These are phyloP conservation scores for Coemansia sp. DNA, from an alignment of 192 early-diverging fungal genomes.

Conservation along the genomic window DNA sequence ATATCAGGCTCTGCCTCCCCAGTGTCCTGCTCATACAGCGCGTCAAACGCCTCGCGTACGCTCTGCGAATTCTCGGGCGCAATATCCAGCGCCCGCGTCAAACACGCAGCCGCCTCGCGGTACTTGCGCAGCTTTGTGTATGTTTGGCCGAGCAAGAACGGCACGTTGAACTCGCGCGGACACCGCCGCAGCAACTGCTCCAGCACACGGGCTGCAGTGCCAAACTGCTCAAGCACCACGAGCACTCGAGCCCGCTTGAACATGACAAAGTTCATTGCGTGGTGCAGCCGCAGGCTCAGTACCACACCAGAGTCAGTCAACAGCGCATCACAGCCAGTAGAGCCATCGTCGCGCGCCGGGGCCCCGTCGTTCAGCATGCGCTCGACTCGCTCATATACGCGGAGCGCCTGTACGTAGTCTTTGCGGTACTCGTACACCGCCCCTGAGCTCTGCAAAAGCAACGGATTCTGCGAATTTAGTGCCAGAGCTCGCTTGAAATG, in stretches of 20 bases:
- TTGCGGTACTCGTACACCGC: constrained; percentile 65
- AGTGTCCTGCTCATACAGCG: constrained; percentile 40
- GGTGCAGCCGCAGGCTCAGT: constrained; percentile 21
- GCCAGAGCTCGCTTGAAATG: constrained; percentile 70
- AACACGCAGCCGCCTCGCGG: constrained; percentile 48
- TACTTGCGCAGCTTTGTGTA: constrained; percentile 42
- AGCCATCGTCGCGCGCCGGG: neutral
- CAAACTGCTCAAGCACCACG: constrained; percentile 57
- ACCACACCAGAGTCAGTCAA: constrained; percentile 15
- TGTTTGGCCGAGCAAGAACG: constrained; percentile 55
- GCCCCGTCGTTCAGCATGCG: constrained; percentile 42
- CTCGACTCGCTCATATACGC: constrained; percentile 63
- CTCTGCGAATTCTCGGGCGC: constrained; percentile 46
- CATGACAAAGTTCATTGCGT: constrained; percentile 58
- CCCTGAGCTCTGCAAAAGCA: constrained; percentile 73
- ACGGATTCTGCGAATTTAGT: constrained; percentile 71
- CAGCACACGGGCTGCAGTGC: constrained; percentile 65
- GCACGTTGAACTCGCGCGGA: constrained; percentile 53
- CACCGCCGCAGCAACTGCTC: constrained; percentile 59
- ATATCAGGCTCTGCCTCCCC: constrained; percentile 3
- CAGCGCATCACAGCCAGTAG: neutral
- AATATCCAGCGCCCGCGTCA: constrained; percentile 46
- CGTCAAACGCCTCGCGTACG: constrained; percentile 54
- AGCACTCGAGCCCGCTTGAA: constrained; percentile 72
- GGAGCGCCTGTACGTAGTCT: constrained; percentile 57